phyloP scores from a whole-genome alignment of 2,329 filamentous ascomycete genomes.

The Lachnellula arida region DNA sequence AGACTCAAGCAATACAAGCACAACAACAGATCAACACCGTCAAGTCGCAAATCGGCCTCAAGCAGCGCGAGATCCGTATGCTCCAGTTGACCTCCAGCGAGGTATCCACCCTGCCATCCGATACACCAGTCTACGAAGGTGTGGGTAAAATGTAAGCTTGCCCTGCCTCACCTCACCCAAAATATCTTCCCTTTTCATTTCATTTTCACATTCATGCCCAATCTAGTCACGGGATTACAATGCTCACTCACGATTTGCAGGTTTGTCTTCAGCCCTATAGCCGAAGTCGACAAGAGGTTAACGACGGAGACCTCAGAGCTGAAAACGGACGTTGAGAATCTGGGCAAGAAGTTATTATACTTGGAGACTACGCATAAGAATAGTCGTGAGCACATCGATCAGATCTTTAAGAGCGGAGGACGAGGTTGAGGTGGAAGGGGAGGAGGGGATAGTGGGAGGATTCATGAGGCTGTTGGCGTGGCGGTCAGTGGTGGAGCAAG shows the following conservation, averaged over 20 bases:
- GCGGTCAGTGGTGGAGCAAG: background rate
- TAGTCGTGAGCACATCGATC: constrained; percentile 83
- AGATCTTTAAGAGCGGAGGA: constrained; percentile 63
- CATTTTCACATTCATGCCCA: constrained; percentile 9
- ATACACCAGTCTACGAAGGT: constrained; percentile 85
- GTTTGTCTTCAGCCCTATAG: constrained; percentile 78
- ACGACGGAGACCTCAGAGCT: constrained; percentile 68
- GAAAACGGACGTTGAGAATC: constrained; percentile 70
- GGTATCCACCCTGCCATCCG: constrained; percentile 66
- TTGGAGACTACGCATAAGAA: constrained; percentile 95
- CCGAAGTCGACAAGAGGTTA: constrained; percentile 71
- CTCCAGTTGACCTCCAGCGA: constrained; percentile 83
- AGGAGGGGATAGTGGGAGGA: constrained; percentile 1
- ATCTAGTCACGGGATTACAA: constrained; percentile 13
- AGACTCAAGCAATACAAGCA: constrained; percentile 79
- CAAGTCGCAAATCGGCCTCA: constrained; percentile 75
- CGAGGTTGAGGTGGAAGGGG: constrained; percentile 20
- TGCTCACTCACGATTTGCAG: constrained; percentile 41
- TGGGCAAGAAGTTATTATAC: constrained; percentile 88
- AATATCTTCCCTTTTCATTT: background rate
- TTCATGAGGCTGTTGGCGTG: background rate
- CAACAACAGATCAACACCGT: constrained; percentile 90
- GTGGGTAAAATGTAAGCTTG: constrained; percentile 89
- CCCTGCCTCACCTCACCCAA: background rate
- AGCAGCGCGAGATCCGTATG: constrained; percentile 85